Conservation (phyloP, 2,329 filamentous ascomycete genomes). For the Beauveria australis region DNA sequence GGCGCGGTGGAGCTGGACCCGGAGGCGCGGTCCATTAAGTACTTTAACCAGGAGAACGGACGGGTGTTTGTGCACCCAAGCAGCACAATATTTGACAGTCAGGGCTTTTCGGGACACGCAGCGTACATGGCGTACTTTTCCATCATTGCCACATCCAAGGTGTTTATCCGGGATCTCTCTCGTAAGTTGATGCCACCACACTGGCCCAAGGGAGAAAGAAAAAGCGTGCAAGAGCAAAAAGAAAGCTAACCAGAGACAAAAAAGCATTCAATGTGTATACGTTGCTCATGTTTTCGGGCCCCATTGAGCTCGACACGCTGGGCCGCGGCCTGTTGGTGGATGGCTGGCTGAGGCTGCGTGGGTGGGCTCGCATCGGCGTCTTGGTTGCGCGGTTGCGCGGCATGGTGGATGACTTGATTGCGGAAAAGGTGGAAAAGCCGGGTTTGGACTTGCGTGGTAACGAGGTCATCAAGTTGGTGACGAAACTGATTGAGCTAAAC, state of each 20-base stretch:
- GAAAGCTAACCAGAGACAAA: conserved; percentile 3
- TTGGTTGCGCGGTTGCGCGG: conserved; percentile 72
- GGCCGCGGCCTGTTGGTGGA: conserved; percentile 84
- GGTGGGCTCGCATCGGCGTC: conserved; percentile 93
- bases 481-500: conserved; percentile 78
- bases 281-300: conserved; percentile 78
- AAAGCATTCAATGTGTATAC: conserved; percentile 81
- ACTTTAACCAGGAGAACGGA: conserved; percentile 77
- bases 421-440: conserved; percentile 71
- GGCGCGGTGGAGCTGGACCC: conserved; percentile 91
- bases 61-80: conserved; percentile 90
- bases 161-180: conserved; percentile 85
- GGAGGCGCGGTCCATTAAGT: conserved; percentile 85
- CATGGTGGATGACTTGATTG: conserved; percentile 81
- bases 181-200: conserved; percentile 46
- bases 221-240: neutral
- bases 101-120: conserved; percentile 66
- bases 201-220: neutral
- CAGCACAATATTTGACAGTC: conserved; percentile 76
- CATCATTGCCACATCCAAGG: conserved; percentile 85
- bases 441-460: conserved; percentile 47
- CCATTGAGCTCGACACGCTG: conserved; percentile 76
- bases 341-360: conserved; percentile 76
- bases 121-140: conserved; percentile 84
- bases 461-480: conserved; percentile 69